These are phyloP conservation scores for Pythium chondricola DNA, from an alignment of 352 stramenopile genomes.

Conservation along the genomic window DNA sequence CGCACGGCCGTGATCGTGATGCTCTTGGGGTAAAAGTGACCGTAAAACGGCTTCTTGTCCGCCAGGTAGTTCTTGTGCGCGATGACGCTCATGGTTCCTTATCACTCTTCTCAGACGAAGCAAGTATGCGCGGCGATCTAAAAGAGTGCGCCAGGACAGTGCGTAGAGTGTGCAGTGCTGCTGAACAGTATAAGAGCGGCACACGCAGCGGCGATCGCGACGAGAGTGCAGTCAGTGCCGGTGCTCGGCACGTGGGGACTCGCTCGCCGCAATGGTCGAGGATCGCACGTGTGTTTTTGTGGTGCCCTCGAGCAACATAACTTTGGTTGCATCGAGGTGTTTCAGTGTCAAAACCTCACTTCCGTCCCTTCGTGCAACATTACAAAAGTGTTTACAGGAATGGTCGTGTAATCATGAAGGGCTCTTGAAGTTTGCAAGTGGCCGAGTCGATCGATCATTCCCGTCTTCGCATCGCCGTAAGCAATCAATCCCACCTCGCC, in stretches of 20 bases:
- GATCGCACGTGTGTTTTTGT: not conserved
- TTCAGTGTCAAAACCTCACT: not conserved
- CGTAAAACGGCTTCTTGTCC: constrained; percentile 84
- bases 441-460: not conserved
- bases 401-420: not conserved
- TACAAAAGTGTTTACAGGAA: constrained; percentile 17
- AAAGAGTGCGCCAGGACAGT: too few species aligned
- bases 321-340: too few species aligned
- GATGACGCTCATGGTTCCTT: constrained; percentile 47
- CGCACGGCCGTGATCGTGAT: constrained; percentile 60
- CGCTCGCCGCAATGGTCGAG: not conserved
- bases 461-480: constrained; percentile 9
- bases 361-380: constrained; percentile 17
- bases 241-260: too few species aligned
- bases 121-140: not conserved
- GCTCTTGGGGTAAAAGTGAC: constrained; percentile 72
- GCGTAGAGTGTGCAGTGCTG: too few species aligned
- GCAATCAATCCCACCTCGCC: too few species aligned
- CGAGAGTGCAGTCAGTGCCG: too few species aligned
- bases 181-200: too few species aligned
- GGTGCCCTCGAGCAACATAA: not conserved
- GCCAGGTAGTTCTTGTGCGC: constrained; percentile 58
- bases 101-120: not conserved
- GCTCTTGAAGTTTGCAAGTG: constrained; percentile 15
- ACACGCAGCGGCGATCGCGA: too few species aligned